Conservation (phyloP, 768 basidiomycete species). For the Mycena venus region DNA sequence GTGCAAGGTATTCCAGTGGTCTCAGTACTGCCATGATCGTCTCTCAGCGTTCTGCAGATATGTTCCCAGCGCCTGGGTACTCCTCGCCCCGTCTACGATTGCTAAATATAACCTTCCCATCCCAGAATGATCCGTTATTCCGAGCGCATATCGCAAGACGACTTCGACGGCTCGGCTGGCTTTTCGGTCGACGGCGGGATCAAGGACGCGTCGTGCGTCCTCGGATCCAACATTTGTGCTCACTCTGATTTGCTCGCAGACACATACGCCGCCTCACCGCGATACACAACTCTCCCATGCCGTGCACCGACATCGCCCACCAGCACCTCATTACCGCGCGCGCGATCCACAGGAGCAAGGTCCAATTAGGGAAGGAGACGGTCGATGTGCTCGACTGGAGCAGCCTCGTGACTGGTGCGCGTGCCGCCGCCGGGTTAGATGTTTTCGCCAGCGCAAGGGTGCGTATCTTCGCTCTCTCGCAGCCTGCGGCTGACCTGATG, state of each 20-base stretch:
- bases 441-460: conserved; percentile 47
- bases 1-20: conserved; percentile 66
- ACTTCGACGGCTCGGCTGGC: conserved; percentile 81
- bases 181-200: conserved; percentile 90
- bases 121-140: conserved; percentile 68
- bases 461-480: neutral
- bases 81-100: conserved; percentile 23
- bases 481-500: neutral
- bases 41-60: conserved; percentile 54
- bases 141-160: conserved; percentile 77
- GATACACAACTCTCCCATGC: conserved; percentile 78
- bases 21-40: neutral
- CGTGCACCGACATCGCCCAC: conserved; percentile 76
- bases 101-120: neutral
- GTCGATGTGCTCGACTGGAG: conserved; percentile 86
- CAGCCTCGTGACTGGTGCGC: conserved; percentile 79
- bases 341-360: conserved; percentile 69
- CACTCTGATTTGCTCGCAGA: conserved; percentile 40
- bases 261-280: conserved; percentile 80
- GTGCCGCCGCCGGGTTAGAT: conserved; percentile 80
- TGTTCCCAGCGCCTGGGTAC: conserved; percentile 76
- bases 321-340: conserved; percentile 85
- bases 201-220: conserved; percentile 79
- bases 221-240: neutral
- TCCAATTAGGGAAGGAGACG: conserved; percentile 57